These are phyloP conservation scores for Phytophthora niederhauseri DNA, from an alignment of 352 stramenopile species.

Conservation along the genomic window DNA sequence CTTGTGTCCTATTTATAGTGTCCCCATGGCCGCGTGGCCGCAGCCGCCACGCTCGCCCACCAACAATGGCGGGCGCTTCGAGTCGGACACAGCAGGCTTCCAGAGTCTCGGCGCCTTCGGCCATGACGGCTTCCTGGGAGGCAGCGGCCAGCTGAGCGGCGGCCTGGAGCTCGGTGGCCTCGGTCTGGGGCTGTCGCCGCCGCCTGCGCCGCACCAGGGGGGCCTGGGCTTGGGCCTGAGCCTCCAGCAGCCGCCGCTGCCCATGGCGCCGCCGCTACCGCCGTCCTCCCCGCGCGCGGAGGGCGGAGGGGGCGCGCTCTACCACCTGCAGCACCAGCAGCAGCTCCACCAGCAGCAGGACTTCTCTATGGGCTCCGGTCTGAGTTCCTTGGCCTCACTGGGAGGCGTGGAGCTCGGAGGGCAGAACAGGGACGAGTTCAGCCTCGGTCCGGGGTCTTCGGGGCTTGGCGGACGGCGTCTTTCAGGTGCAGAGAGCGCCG, in stretches of 20 bases:
- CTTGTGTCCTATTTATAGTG: conserved; percentile 33
- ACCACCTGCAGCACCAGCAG: conserved; percentile 55
- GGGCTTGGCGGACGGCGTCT: neutral
- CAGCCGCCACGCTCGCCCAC: conserved; percentile 35
- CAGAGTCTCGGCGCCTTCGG: conserved; percentile 29
- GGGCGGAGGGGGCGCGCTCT: conserved; percentile 22
- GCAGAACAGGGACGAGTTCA: conserved; percentile 22
- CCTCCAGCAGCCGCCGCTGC: conserved; percentile 25
- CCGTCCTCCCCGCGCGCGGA: conserved; percentile 24
- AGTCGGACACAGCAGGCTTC: conserved; percentile 27
- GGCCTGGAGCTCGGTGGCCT: conserved; percentile 27
- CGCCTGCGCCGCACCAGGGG: conserved; percentile 17
- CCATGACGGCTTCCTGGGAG: conserved; percentile 23
- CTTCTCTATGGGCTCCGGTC: neutral
- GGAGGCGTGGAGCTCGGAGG: conserved; percentile 27
- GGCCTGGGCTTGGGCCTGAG: conserved; percentile 18
- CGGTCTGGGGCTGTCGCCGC: conserved; percentile 16
- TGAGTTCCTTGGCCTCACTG: conserved; percentile 26
- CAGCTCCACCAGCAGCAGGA: conserved; percentile 46
- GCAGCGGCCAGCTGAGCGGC: conserved; percentile 15
- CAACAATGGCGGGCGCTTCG: conserved; percentile 19
- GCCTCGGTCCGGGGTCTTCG: conserved; percentile 13
- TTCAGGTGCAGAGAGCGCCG: conserved; percentile 10
- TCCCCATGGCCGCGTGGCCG: conserved; percentile 39
- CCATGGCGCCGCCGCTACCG: conserved; percentile 27